Evolutionary conservation across 257 asterid species (phyloP).

Genomic region (Solanum megistacrolobum): DNA sequence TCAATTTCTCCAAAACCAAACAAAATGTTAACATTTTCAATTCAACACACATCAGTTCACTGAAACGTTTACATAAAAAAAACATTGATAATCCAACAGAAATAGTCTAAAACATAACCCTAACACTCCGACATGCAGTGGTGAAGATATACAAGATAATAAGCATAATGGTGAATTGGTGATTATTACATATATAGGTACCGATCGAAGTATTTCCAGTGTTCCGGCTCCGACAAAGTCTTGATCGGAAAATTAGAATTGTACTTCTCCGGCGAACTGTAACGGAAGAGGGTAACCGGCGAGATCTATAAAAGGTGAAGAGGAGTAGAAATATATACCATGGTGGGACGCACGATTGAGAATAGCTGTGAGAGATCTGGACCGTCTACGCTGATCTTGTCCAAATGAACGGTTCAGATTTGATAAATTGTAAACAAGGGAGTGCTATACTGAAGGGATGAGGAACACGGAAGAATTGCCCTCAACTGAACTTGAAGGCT

Average conservation of each 20-base stretch:
- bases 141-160: neutral
- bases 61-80: neutral
- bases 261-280: neutral
- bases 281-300: neutral
- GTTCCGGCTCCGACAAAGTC: neutral
- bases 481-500: neutral
- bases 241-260: neutral
- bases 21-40: neutral
- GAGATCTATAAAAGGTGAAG: slow-evolving; percentile 1
- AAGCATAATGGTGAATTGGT: neutral
- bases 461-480: neutral
- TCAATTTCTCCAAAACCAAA: neutral
- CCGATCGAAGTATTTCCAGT: neutral
- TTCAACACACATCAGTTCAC: neutral
- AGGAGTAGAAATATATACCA: neutral
- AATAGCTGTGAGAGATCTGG: neutral
- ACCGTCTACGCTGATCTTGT: neutral
- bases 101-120: neutral
- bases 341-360: slow-evolving; percentile 1
- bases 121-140: neutral
- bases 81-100: neutral
- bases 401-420: neutral
- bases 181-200: neutral
- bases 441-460: neutral
- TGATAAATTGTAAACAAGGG: neutral